Evolutionary conservation across 352 stramenopile genomes (phyloP).

Genomic region (Albugo laibachii): DNA sequence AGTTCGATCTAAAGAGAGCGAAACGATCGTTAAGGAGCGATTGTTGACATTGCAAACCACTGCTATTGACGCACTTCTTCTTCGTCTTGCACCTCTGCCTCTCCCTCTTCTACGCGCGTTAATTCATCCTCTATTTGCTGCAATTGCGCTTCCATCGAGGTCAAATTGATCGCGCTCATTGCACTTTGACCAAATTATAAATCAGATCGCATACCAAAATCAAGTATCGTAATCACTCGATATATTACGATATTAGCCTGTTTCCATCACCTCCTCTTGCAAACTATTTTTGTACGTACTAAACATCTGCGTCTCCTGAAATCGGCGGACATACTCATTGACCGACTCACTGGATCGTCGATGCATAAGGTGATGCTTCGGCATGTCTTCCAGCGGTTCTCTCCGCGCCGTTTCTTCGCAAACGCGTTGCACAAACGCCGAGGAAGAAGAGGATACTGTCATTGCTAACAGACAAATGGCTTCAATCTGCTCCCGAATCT

Average conservation of each 20-base stretch:
- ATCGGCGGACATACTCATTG: conserved; percentile 32
- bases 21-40: too few relatives aligned
- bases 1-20: conserved; percentile 1
- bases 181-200: not conserved
- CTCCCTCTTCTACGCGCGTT: conserved; percentile 9
- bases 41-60: not conserved
- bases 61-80: conserved; percentile 3
- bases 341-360: conserved; percentile 27
- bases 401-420: not conserved
- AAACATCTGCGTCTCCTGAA: conserved; percentile 73
- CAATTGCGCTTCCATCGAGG: conserved; percentile 6
- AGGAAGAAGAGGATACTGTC: conserved; percentile 8
- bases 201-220: not conserved
- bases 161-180: conserved; percentile 8
- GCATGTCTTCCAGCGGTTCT: not conserved
- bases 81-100: conserved; percentile 11
- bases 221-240: conserved; percentile 7
- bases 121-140: conserved; percentile 2
- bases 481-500: conserved; percentile 40
- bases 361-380: not conserved
- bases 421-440: conserved; percentile 7
- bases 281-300: conserved; percentile 34
- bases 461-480: conserved; percentile 32
- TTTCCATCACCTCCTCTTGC: conserved; percentile 15
- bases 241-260: not conserved